Evolutionary conservation across 179 eudicot species (phyloP).

Genomic region (Silene vulgaris): DNA sequence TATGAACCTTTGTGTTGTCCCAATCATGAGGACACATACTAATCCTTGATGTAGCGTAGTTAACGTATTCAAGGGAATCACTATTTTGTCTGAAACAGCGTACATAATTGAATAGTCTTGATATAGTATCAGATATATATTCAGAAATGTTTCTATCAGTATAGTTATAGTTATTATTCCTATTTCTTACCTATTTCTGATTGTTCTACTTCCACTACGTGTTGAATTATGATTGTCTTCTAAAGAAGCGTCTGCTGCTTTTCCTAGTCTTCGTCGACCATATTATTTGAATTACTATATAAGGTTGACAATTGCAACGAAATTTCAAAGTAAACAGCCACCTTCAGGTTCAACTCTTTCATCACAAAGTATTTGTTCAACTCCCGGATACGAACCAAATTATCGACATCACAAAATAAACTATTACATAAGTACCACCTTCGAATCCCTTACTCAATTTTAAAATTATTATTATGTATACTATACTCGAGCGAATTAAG

Average conservation of each 20-base stretch:
- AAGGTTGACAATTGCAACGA: neutral
- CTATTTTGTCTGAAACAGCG: neutral
- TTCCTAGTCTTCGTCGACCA: neutral
- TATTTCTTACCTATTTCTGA: neutral
- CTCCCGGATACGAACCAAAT: neutral
- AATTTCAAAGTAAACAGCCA: neutral
- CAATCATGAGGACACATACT: no score
- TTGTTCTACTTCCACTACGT: neutral
- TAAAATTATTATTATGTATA: no score
- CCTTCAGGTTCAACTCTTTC: neutral
- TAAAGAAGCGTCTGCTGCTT: neutral
- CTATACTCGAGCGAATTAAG: neutral
- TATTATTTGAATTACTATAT: neutral
- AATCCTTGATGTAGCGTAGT: neutral
- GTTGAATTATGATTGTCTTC: neutral
- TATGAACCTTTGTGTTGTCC: no score
- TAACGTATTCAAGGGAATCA: neutral
- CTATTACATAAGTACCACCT: neutral
- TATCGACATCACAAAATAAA: no score
- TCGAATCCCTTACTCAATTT: neutral
- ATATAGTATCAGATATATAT: no score
- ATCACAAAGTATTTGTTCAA: no score
- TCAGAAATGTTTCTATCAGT: no score
- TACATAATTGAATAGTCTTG: neutral
- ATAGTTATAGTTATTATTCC: no score